phyloP scores from a whole-genome alignment of 495 filamentous ascomycete genomes.

The Lentithecium fluviatile region DNA sequence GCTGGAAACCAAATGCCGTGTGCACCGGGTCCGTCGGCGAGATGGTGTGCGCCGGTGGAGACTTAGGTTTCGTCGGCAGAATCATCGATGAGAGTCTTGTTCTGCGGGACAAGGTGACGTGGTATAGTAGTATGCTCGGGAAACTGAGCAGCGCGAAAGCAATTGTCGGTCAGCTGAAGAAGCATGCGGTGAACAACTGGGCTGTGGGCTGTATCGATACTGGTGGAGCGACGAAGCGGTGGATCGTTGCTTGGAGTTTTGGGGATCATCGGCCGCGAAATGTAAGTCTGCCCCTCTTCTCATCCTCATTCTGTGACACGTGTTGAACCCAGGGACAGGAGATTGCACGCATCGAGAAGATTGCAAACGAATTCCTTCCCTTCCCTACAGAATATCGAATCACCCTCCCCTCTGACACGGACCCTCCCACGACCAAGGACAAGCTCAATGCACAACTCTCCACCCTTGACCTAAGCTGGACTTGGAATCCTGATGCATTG shows the following conservation, averaged over 20 bases:
- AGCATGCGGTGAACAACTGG: conserved; percentile 67
- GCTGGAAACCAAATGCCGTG: conserved; percentile 64
- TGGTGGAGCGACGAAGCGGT: conserved; percentile 75
- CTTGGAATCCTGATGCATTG: conserved; percentile 47
- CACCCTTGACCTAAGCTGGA: conserved; percentile 53
- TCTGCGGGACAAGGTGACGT: conserved; percentile 62
- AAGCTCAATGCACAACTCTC: conserved; percentile 46
- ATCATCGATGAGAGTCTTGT: conserved; percentile 72
- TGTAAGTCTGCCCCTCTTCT: conserved; percentile 43
- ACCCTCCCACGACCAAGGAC: not conserved
- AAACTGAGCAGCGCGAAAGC: conserved; percentile 69
- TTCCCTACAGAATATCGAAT: conserved; percentile 60
- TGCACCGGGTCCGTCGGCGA: conserved; percentile 82
- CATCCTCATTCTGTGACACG: not conserved
- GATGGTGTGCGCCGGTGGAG: conserved; percentile 79
- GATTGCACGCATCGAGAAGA: conserved; percentile 56
- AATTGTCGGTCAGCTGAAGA: conserved; percentile 61
- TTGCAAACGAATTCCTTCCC: conserved; percentile 61
- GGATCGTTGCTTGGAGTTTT: conserved; percentile 90
- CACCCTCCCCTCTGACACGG: conserved; percentile 33
- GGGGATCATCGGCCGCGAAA: conserved; percentile 62
- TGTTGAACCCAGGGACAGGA: conserved; percentile 39
- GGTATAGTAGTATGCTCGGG: conserved; percentile 93
- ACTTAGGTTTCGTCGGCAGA: conserved; percentile 72
- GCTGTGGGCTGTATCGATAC: conserved; percentile 80